These are phyloP conservation scores for Botrytis elliptica DNA, from an alignment of 2,329 filamentous ascomycete genomes.

Conservation along the genomic window DNA sequence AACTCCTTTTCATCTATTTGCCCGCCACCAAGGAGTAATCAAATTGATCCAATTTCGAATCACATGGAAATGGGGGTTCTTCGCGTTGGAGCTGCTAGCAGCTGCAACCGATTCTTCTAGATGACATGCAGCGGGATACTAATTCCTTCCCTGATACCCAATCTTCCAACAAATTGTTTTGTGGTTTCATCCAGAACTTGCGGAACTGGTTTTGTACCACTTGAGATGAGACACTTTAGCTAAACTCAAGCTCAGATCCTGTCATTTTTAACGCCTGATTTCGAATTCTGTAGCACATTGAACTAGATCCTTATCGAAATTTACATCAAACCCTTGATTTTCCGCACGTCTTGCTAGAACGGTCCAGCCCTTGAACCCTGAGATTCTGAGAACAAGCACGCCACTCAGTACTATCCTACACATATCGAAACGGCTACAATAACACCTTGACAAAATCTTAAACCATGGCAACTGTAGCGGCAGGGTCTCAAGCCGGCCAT, in stretches of 20 bases:
- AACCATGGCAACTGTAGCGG: conserved; percentile 21
- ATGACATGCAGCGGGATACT: neutral
- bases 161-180: neutral
- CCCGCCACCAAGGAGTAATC: neutral
- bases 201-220: neutral
- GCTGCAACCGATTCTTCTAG: neutral
- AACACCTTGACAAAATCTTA: neutral
- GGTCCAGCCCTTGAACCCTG: neutral
- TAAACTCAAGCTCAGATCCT: neutral
- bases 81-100: neutral
- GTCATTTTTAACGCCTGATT: neutral
- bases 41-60: neutral
- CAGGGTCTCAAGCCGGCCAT: conserved; percentile 29
- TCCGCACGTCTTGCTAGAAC: neutral
- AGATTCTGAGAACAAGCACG: neutral
- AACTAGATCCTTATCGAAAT: neutral
- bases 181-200: neutral
- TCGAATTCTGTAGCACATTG: neutral
- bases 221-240: neutral
- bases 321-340: neutral
- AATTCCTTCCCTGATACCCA: neutral
- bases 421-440: too few relatives aligned
- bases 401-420: neutral
- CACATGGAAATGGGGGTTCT: neutral
- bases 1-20: neutral